phyloP scores from a whole-genome alignment of 331 rosid genomes.

The Arachis monticola region DNA sequence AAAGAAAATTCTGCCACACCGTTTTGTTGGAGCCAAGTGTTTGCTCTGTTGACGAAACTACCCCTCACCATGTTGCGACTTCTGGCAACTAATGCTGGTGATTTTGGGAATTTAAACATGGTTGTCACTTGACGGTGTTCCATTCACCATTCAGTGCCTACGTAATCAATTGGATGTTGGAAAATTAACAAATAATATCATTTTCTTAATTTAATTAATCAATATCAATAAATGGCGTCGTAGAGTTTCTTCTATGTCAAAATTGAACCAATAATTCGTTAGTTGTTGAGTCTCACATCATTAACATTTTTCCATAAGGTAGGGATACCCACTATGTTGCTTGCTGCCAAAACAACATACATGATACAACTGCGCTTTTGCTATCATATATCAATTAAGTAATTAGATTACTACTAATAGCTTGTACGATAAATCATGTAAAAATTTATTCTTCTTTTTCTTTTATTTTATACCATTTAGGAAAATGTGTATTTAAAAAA shows the following conservation, averaged over 20 bases:
- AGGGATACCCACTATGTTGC: constrained; percentile 34
- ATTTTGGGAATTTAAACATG: neutral
- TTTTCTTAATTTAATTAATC: neutral
- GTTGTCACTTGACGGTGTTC: neutral
- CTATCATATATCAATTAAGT: constrained; percentile 30
- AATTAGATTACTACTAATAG: constrained; percentile 1
- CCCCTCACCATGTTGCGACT: neutral
- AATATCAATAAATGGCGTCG: neutral
- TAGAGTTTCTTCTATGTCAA: neutral
- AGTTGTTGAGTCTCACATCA: constrained; percentile 44
- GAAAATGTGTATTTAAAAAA: neutral
- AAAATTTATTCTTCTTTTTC: neutral
- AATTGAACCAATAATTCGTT: constrained; percentile 12
- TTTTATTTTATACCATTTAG: neutral
- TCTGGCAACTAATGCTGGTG: neutral
- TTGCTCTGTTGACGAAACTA: constrained; percentile 31
- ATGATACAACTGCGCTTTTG: constrained; percentile 18
- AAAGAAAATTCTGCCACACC: constrained; percentile 38
- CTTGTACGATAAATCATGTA: neutral
- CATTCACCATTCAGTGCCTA: neutral
- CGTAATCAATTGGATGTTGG: neutral
- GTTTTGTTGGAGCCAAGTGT: constrained; percentile 23
- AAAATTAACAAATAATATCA: neutral
- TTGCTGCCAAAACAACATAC: constrained; percentile 39
- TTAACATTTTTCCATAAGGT: constrained; percentile 34